Percentiles rank a stretch among this genome's conserved stretches.
Conservation (phyloP, 2,329 filamentous ascomycete genomes). For the Myriosclerotinia duriaeana region DNA sequence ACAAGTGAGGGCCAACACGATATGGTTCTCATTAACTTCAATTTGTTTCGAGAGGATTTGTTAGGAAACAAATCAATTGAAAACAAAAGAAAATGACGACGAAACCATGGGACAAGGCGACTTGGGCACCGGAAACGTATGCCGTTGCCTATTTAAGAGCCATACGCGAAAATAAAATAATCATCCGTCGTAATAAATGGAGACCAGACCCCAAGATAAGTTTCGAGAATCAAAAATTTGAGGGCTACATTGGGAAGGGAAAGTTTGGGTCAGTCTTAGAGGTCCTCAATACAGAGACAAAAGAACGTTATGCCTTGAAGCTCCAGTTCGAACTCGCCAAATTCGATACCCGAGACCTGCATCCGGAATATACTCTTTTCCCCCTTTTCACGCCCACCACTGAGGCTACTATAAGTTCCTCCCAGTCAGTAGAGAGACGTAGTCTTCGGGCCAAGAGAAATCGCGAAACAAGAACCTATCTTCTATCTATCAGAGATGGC, state of each 20-base stretch:
- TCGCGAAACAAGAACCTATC: slow-evolving; percentile 2
- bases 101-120: background rate
- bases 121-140: background rate
- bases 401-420: background rate
- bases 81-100: background rate
- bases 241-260: background rate
- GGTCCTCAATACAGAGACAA: background rate
- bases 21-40: too few relatives aligned
- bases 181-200: slow-evolving; percentile 15
- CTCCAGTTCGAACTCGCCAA: background rate
- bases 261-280: background rate
- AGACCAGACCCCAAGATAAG: background rate
- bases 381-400: slow-evolving; percentile 2
- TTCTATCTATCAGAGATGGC: background rate
- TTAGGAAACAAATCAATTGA: background rate
- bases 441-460: slow-evolving; percentile 11
- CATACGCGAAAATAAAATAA: background rate
- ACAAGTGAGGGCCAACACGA: too few relatives aligned
- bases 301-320: slow-evolving; percentile 14
- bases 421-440: background rate
- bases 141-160: background rate
- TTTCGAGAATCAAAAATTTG: background rate
- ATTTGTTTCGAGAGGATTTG: too few relatives aligned
- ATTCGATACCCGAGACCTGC: background rate
- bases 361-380: background rate